phyloP scores from a whole-genome alignment of 192 early-diverging fungal species.

The Coemansia sp. region DNA sequence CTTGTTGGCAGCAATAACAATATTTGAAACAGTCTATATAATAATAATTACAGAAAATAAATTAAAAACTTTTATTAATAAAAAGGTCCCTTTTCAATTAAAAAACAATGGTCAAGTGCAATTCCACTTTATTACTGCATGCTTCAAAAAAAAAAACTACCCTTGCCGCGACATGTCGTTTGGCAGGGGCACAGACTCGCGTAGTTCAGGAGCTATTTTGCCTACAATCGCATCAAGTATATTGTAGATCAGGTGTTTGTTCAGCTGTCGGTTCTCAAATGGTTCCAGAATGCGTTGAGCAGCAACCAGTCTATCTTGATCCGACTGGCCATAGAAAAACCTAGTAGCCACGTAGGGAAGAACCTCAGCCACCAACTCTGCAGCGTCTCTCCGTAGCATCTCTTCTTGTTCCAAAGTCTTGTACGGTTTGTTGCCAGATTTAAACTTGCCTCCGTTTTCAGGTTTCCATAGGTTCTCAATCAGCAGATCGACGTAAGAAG shows the following conservation, averaged over 20 bases:
- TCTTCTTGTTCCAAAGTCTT: constrained; percentile 51
- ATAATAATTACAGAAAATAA: too few relatives aligned
- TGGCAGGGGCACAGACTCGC: constrained; percentile 1
- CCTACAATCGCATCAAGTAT: constrained; percentile 45
- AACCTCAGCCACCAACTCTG: constrained; percentile 46
- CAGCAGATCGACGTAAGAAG: constrained; percentile 31
- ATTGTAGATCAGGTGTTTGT: constrained; percentile 54
- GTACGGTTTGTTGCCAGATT: constrained; percentile 36
- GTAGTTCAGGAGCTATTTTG: constrained; percentile 51
- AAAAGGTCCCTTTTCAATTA: too few relatives aligned
- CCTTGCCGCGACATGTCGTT: background rate
- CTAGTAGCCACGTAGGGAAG: constrained; percentile 41
- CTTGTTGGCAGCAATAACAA: too few relatives aligned
- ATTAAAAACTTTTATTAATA: background rate
- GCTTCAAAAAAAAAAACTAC: background rate
- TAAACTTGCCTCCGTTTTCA: constrained; percentile 44
- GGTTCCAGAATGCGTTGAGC: constrained; percentile 49
- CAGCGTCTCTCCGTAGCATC: constrained; percentile 37
- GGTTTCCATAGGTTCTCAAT: constrained; percentile 42
- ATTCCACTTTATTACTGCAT: background rate
- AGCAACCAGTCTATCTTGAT: constrained; percentile 35
- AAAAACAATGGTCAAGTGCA: too few relatives aligned
- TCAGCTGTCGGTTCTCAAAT: constrained; percentile 54
- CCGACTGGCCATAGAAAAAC: constrained; percentile 46
- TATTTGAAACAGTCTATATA: too few relatives aligned